Percentiles rank a stretch among this genome's conserved stretches.
These are phyloP conservation scores for Aspergillus arachidicola DNA, from an alignment of 2,329 filamentous ascomycete species.

Conservation along the genomic window DNA sequence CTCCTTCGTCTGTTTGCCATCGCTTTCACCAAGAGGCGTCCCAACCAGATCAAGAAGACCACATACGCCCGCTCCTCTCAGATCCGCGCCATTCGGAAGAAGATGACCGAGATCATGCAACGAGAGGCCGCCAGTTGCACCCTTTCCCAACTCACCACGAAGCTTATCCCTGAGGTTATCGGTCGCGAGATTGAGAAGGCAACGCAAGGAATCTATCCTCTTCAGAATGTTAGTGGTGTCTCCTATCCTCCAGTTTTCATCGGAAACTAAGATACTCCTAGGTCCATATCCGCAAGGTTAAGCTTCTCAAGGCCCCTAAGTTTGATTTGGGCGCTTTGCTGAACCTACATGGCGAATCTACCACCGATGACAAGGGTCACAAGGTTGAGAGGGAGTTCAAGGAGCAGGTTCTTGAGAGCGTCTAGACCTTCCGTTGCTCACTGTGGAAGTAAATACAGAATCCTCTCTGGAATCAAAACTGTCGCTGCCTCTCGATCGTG, in stretches of 20 bases:
- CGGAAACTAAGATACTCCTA: constrained; percentile 50
- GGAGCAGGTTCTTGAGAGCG: constrained; percentile 91
- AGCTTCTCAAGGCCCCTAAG: constrained; percentile 98
- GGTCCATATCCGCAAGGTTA: constrained; percentile 99
- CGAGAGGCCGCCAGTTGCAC: constrained; percentile 94
- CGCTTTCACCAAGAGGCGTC: constrained; percentile 97
- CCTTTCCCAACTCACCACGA: constrained; percentile 92
- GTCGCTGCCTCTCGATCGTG: background rate
- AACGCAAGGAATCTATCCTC: constrained; percentile 98
- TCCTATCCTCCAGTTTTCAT: background rate
- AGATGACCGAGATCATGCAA: constrained; percentile 99
- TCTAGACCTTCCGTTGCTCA: constrained; percentile 74
- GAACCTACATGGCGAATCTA: constrained; percentile 95
- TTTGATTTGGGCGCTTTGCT: constrained; percentile 97
- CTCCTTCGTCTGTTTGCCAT: constrained; percentile 98
- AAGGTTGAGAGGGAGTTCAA: constrained; percentile 99
- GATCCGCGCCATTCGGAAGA: constrained; percentile 97
- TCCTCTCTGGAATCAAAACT: background rate
- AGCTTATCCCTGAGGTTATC: constrained; percentile 99
- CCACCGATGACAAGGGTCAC: constrained; percentile 92
- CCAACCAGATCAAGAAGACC: constrained; percentile 99
- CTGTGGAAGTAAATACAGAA: constrained; percentile 64
- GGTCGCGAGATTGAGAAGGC: constrained; percentile 99
- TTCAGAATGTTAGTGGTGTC: constrained; percentile 79
- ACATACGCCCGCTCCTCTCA: constrained; percentile 97